These are phyloP conservation scores for Hortiboletus rubellus DNA, from an alignment of 1,284 basidiomycete species.

Conservation along the genomic window DNA sequence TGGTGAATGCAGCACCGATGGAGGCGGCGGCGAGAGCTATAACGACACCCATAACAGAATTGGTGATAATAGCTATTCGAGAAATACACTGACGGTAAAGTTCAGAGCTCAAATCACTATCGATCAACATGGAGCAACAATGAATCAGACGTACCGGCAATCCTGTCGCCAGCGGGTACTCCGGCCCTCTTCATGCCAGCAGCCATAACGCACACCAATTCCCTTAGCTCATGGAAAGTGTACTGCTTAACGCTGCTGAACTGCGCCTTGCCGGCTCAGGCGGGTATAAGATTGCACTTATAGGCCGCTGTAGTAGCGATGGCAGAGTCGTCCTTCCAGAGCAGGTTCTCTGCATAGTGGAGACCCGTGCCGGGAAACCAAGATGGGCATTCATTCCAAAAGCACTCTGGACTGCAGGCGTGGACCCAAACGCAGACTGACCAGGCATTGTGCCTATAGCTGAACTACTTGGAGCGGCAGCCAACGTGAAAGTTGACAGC, in stretches of 20 bases:
- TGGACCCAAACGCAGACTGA: slow-evolving; percentile 34
- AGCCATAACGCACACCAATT: slow-evolving; percentile 55
- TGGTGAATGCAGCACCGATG: slow-evolving; percentile 64
- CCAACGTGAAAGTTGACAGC: slow-evolving; percentile 29
- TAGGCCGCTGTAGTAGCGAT: slow-evolving; percentile 56
- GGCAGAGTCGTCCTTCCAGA: slow-evolving; percentile 51
- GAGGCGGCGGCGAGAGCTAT: slow-evolving; percentile 62
- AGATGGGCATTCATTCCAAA: slow-evolving; percentile 21
- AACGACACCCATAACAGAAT: slow-evolving; percentile 55
- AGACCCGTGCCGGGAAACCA: too few relatives aligned
- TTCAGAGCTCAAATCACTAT: too few relatives aligned
- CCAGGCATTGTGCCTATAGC: slow-evolving; percentile 17
- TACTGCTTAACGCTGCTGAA: slow-evolving; percentile 47
- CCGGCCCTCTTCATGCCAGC: slow-evolving; percentile 56
- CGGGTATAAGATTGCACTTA: slow-evolving; percentile 40
- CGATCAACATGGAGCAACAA: too few relatives aligned
- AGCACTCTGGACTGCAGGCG: slow-evolving; percentile 23
- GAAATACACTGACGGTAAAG: neutral
- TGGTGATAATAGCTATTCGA: slow-evolving; percentile 60
- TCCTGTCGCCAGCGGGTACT: slow-evolving; percentile 56
- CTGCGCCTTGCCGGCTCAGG: slow-evolving; percentile 7
- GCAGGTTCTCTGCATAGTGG: too few relatives aligned
- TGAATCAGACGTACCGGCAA: slow-evolving; percentile 51
- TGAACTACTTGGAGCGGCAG: slow-evolving; percentile 14
- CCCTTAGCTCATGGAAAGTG: slow-evolving; percentile 53